Base-by-base conservation (phyloP, 371 early-diverging fungal genomes). In the Mucor velutinosus region DNA sequence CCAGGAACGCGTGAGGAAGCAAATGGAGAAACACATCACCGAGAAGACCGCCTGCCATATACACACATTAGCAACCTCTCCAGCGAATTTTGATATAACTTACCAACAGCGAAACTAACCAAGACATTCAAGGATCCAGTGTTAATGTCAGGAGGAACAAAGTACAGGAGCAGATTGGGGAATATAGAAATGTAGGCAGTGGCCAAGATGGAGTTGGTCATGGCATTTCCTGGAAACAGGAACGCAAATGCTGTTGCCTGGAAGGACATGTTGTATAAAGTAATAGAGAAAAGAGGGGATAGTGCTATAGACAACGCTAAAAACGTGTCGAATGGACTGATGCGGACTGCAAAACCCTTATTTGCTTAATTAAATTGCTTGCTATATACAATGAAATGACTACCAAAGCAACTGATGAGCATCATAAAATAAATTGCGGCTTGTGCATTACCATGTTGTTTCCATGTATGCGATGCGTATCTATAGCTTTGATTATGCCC, bases 1-100 rank as follows among this genome's bases (percentile, higher is more conserved):
- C 51, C 37, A 78, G 35, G 70, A 95, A 94, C 49, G 91, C 86
- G 67, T 93, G 93, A 21, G 95, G 95, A 41, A 95, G 65, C 55
- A 94, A 73, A 69, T 95, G 95, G 66, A 95, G 74, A 74, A 95
- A 92, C n/a, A 94, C 95, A 70, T 95, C 95, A 19, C 95, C 94
- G 25, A 95, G 69, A 25, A 95, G 76, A 27, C 94, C 92, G 55
- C 95, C 83, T 83, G 4, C 17, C 21, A 32, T 1, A 69, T 41
- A 17, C 14, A 5, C 12, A 2, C 35, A 35, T 35, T 7, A 35
- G 37, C 37, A 35, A 7, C 12, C 37, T 3, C 10, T 10, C 37
- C 35, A 63, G 29, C 53, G 35, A 65, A 14, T 29, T 30, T 32
- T 14, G 17, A 32, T n/a, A 2, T 23, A 17, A 27, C 62, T 73